These are phyloP conservation scores for Neurospora sp. DNA, from an alignment of 495 filamentous ascomycete genomes.

Conservation along the genomic window DNA sequence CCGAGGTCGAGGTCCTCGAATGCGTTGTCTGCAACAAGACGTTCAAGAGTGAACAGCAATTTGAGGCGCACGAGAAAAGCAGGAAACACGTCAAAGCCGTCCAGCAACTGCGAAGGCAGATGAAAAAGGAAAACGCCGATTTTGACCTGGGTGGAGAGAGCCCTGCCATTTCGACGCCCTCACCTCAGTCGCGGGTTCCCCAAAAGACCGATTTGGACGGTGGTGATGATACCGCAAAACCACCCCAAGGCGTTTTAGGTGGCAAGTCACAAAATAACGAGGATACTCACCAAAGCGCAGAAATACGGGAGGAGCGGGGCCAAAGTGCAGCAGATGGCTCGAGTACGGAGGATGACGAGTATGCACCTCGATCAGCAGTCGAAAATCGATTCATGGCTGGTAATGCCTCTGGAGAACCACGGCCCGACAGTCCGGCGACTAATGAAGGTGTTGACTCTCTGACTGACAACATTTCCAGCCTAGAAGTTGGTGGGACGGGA, in stretches of 20 bases:
- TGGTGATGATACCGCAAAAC: neutral
- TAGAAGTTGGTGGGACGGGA: slow-evolving; percentile 8
- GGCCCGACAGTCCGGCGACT: neutral
- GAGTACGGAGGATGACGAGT: slow-evolving; percentile 30
- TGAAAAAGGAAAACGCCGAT: slow-evolving; percentile 63
- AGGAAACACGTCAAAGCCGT: slow-evolving; percentile 89
- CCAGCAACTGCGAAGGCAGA: slow-evolving; percentile 66
- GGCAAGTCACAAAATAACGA: neutral
- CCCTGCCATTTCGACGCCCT: slow-evolving; percentile 21
- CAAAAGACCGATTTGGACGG: neutral
- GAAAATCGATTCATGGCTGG: slow-evolving; percentile 25
- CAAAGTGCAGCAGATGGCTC: neutral
- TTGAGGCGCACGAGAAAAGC: slow-evolving; percentile 87
- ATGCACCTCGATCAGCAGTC: slow-evolving; percentile 31
- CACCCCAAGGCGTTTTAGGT: neutral
- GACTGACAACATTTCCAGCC: slow-evolving; percentile 7
- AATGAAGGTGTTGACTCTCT: slow-evolving; percentile 3
- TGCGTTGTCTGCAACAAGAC: slow-evolving; percentile 86
- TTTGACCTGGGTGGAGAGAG: slow-evolving; percentile 41
- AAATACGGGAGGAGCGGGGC: neutral
- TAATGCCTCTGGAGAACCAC: neutral
- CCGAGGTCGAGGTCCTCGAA: slow-evolving; percentile 58
- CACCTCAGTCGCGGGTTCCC: slow-evolving; percentile 29
- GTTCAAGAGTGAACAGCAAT: slow-evolving; percentile 92
- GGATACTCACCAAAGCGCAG: neutral